A percentile compares a stretch with the other conserved stretches of the same genome.
phyloP scores from a whole-genome alignment of 371 early-diverging fungal species.

The Mortierella sp. region DNA sequence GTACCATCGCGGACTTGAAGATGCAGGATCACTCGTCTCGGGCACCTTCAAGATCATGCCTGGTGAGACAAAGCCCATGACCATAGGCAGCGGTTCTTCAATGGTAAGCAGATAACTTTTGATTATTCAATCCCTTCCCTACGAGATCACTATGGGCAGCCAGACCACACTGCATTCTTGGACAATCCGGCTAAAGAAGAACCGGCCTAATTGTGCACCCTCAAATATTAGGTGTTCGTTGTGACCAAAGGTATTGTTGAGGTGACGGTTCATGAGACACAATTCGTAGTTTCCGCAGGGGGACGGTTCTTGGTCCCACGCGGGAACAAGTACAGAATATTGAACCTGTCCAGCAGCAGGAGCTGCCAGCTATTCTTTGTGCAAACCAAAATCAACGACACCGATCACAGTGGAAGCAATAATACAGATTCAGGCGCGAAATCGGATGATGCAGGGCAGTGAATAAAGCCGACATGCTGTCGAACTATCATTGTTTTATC shows the following conservation, averaged over 20 bases:
- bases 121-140: too few relatives aligned
- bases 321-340: constrained; percentile 32
- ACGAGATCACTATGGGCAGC: too few relatives aligned
- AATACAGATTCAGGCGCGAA: too few relatives aligned
- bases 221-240: constrained; percentile 23
- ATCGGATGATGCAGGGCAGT: too few relatives aligned
- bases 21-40: constrained; percentile 22
- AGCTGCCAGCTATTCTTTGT: constrained; percentile 37
- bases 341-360: constrained; percentile 18
- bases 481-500: too few relatives aligned
- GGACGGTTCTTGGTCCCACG: constrained; percentile 40
- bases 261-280: constrained; percentile 29
- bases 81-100: constrained; percentile 9
- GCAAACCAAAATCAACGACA: constrained; percentile 12
- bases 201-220: too few relatives aligned
- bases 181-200: too few relatives aligned
- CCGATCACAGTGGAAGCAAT: too few relatives aligned
- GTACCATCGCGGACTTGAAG: constrained; percentile 45
- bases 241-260: constrained; percentile 27
- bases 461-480: too few relatives aligned
- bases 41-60: constrained; percentile 38
- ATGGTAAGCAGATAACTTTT: constrained; percentile 12
- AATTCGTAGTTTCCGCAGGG: constrained; percentile 40
- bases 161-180: too few relatives aligned
- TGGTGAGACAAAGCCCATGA: constrained; percentile 22